Evolutionary conservation across 179 eudicot species (phyloP), one percentile per base, ranked within the genome.

Genomic region (Spinacia oleracea): DNA sequence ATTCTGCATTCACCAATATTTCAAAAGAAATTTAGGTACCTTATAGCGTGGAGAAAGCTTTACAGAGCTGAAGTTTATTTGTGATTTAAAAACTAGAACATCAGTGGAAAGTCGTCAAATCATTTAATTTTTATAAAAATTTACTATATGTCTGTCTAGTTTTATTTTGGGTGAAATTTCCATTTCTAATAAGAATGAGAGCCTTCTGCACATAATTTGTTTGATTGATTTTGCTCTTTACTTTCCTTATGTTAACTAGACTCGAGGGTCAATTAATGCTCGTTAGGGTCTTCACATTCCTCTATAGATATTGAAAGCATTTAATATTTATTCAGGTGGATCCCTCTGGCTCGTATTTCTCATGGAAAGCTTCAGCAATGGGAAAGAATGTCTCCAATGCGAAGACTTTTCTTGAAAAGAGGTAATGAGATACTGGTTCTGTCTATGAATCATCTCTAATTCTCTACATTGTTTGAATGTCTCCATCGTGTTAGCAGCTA

Each of bases 291-390:
- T 38, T 75, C 35, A 38, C 32, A 50, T 48, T 76, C 12, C 63
- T 75, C 16, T 8, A 18, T 15, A 46, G 20, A 50, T 21, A 10
- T 14, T 31, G 23, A 32, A 60, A 16, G 27, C 16, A 14, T 35
- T 74, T 43, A 0, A 14, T 76, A 10, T 35, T 51, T 82, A 53
- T 64, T 51, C 67, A 95, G 98, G 97, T 95, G 77, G 98, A 95
- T 83, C 98, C 98, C 56, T 95, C 98, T 67, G 98, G 98, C 67
- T 95, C 98, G 18, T 95, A 95, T 81, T 95, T 95, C 78, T 93
- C 98, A 59, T 95, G 98, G 98, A 95, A 95, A 82, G 98, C 98
- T 72, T 95, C 98, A 50, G 98, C 98, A 5, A 93, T 95, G 98
- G 98, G 98, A 31, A 95, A 95, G 79, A 95, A 95, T 84, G 98